These are phyloP conservation scores for Lepidopterella palustris DNA, from an alignment of 495 filamentous ascomycete genomes.

Conservation along the genomic window DNA sequence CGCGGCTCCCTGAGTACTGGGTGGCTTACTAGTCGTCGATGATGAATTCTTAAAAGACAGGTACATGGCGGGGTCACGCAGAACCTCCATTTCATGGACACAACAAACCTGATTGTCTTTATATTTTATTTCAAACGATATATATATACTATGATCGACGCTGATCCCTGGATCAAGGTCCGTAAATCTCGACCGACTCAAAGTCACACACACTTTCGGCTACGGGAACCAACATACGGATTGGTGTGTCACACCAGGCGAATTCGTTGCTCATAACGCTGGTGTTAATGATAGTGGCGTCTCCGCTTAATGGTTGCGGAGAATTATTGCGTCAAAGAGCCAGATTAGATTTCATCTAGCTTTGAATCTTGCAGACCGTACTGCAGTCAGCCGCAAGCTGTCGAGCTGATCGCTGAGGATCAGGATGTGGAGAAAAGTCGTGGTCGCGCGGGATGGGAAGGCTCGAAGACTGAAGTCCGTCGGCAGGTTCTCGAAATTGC, in stretches of 20 bases:
- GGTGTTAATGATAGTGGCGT: background rate
- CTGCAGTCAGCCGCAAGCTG: background rate
- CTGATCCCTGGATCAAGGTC: no score
- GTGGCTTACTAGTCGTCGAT: constrained; percentile 61
- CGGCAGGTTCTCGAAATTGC: background rate
- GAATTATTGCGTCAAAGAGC: background rate
- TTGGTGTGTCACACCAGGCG: background rate
- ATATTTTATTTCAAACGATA: no score
- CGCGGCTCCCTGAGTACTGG: constrained; percentile 81
- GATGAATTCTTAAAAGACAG: constrained; percentile 15
- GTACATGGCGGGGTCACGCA: background rate
- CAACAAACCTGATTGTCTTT: no score
- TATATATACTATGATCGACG: no score
- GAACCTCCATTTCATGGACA: background rate
- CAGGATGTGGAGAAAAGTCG: background rate
- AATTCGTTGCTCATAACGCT: no score
- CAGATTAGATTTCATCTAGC: constrained; percentile 1
- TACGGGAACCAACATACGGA: background rate
- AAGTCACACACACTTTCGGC: no score
- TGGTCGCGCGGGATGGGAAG: background rate
- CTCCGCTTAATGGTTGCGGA: background rate
- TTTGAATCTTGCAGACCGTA: background rate
- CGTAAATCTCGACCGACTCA: no score
- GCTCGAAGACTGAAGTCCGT: background rate
- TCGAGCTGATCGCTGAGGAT: background rate